phyloP scores from a whole-genome alignment of 192 early-diverging fungal genomes.

The Gryganskiella cystojenkinii region DNA sequence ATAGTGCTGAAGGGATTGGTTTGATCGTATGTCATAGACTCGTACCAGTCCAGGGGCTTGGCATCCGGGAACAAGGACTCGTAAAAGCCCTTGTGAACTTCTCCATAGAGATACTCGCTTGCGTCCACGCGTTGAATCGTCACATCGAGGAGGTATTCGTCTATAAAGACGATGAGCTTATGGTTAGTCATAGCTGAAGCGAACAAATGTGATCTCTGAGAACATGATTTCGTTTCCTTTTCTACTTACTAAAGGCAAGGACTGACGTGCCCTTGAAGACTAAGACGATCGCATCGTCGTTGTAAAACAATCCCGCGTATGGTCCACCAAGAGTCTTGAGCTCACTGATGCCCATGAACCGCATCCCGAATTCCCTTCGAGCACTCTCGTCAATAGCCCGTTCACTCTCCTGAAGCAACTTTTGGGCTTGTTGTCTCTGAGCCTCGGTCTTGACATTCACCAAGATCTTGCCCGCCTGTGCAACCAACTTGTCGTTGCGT shows the following conservation, averaged over 20 bases:
- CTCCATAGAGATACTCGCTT: constrained; percentile 58
- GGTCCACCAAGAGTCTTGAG: constrained; percentile 62
- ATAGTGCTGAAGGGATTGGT: constrained; percentile 57
- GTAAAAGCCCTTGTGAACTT: constrained; percentile 68
- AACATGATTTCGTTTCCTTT: not conserved
- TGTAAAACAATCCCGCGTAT: constrained; percentile 61
- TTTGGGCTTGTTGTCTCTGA: constrained; percentile 16
- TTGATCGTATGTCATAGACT: constrained; percentile 13
- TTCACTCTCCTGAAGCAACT: constrained; percentile 51
- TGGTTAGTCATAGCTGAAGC: not conserved
- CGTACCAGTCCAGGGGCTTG: constrained; percentile 7
- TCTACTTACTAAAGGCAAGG: constrained; percentile 43
- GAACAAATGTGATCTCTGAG: not conserved
- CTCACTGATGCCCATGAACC: constrained; percentile 59
- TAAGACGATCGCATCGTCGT: constrained; percentile 57
- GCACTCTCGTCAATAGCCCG: constrained; percentile 38
- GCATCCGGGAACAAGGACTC: constrained; percentile 58
- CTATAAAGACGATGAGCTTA: not conserved
- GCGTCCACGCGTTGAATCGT: constrained; percentile 61
- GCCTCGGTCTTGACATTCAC: constrained; percentile 10
- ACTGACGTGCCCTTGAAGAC: constrained; percentile 63
- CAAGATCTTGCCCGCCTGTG: constrained; percentile 50
- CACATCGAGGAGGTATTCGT: constrained; percentile 60
- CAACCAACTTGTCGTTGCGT: constrained; percentile 57
- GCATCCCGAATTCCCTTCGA: constrained; percentile 33